Evolutionary conservation across 768 basidiomycete species (phyloP), one percentile per base, ranked within the genome.

Genomic region (Auricularia heimuer): DNA sequence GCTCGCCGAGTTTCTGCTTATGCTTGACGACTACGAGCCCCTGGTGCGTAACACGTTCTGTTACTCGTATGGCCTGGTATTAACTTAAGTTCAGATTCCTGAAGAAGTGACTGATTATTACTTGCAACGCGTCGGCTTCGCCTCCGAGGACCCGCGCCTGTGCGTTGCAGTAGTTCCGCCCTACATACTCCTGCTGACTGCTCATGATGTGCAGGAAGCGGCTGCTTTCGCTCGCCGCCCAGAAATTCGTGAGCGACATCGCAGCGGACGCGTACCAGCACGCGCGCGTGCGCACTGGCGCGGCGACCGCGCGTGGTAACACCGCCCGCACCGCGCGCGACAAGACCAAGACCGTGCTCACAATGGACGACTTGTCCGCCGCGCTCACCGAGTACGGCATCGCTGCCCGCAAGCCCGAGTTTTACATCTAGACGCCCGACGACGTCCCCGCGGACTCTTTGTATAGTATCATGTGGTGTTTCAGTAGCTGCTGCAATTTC

Each of bases 81-180:
- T 54, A 44, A 36, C 39, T 63, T 10, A 33, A 4, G 60, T 54
- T 1, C 73, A 98, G 95, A 92, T 98, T 67, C 96, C 96, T 0
- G 96, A 94, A 73, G 95, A 98, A 75, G 93, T 99, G 29, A 97
- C 95, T 3, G 93, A 97, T 71, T 97, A 95, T 75, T 98, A 97
- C 77, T 85, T 99, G 11, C 94, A 98, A 74, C 84, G 89, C 64
- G 91, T 95, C 21, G 97, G 96, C 1, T 98, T 98, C 75, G 94
- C 98, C 69, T 95, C 91, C 71, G 89, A 94, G 67, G 96, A 98
- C 72, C 85, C 94, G 61, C 85, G 96, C 71, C 75, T 98, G 94
- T 97, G 71, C 70, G 87, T 77, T 14, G 51, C 37, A 58, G 62
- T 47, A 16, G 37, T 64, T 12, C 61, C 12, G 11, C 10, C 36